Evolutionary conservation across 2,329 filamentous ascomycete species (phyloP).

Genomic region (Penicillium fuscoglaucum): DNA sequence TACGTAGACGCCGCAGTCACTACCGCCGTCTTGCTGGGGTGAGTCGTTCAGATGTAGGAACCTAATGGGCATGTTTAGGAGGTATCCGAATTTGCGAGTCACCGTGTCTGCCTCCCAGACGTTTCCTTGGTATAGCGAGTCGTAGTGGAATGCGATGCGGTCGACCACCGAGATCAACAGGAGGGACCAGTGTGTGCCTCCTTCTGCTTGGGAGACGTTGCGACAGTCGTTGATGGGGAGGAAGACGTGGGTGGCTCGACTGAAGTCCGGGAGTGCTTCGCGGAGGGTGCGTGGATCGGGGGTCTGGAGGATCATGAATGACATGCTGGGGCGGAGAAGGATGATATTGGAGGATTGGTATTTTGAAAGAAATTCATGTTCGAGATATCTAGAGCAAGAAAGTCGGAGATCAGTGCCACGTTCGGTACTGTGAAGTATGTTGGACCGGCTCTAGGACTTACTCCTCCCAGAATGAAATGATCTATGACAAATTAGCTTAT

Average conservation of each 20-base stretch:
- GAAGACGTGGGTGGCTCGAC: constrained; percentile 83
- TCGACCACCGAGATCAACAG: constrained; percentile 87
- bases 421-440: not conserved
- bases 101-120: constrained; percentile 69
- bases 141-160: constrained; percentile 93
- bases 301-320: constrained; percentile 82
- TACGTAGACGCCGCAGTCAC: constrained; percentile 93
- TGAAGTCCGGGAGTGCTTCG: constrained; percentile 77
- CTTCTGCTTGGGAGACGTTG: constrained; percentile 75
- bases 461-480: constrained; percentile 98
- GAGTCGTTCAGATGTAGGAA: constrained; percentile 83
- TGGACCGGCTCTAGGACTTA: constrained; percentile 48
- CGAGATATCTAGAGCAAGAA: constrained; percentile 63
- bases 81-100: constrained; percentile 65
- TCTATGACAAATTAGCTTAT: constrained; percentile 53
- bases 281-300: constrained; percentile 57
- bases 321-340: constrained; percentile 88
- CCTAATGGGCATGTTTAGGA: constrained; percentile 65
- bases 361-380: constrained; percentile 78
- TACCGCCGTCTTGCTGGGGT: constrained; percentile 88
- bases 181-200: constrained; percentile 91
- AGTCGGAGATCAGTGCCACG: constrained; percentile 11
- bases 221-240: constrained; percentile 89
- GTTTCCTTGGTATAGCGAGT: constrained; percentile 78
- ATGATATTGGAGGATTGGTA: constrained; percentile 84